Evolutionary conservation across 208 protist species (phyloP), one percentile per base, ranked within the genome.

Genomic region (Angomonas ambiguus): DNA sequence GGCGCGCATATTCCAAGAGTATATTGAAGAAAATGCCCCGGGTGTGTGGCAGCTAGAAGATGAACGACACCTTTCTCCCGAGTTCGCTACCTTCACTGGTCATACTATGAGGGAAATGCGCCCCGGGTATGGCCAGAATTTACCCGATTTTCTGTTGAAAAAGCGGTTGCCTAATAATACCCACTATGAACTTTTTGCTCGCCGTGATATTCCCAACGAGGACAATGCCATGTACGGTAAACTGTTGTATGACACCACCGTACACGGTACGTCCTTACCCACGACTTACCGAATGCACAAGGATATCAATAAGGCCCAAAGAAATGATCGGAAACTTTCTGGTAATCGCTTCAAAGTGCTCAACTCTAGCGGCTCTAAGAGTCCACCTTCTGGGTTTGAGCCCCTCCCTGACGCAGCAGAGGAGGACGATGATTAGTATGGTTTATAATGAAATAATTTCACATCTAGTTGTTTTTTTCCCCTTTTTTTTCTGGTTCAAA

Each of bases 161-260:
- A 94, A 92, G 72, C 62, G 86, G 28, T 66, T 96, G 24, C 91
- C 91, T 0, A 93, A 96, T 76, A 92, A 94, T 80, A 93, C 91
- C 6, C 86, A 92, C 62, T 94, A 94, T 64, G 91, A 96, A 57
- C 77, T 96, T 10, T 93, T 94, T 65, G 86, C 91, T 2, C 85
- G 91, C 32, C 74, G 86, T 13, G 88, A 96, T 49, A 85, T 96
- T 32, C 91, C 91, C 24, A 88, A 91, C 51, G 81, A 96, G 48
- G 88, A 94, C 59, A 96, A 93, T 60, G 88, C 86, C 42, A 93
- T 96, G 88, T 96, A 94, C 65, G 91, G 91, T 16, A 94, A 96
- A 57, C 74, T 83, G 41, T 78, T 96, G 4, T 91, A 86, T 63
- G 91, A 96, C 66, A 91, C 76, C 72, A 94, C 87, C 18, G 76